These are phyloP conservation scores for Cyberlindnera mrakii DNA, from an alignment of 805 yeast species.

Conservation along the genomic window DNA sequence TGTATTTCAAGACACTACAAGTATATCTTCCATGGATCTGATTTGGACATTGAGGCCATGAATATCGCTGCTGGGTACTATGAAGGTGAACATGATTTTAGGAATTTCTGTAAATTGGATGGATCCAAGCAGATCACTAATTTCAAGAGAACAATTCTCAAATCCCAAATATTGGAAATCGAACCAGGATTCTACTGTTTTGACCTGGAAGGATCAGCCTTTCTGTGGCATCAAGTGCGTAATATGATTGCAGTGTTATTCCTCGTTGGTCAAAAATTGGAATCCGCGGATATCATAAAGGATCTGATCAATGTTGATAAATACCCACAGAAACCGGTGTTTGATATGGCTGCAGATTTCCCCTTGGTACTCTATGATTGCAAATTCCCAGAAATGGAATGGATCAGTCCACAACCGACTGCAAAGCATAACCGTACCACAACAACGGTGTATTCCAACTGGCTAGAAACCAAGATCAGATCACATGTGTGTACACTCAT, in stretches of 20 bases:
- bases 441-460: conserved; percentile 40
- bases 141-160: conserved; percentile 56
- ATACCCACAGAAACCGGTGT: conserved; percentile 66
- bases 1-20: conserved; percentile 83
- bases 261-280: conserved; percentile 73
- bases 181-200: conserved; percentile 51
- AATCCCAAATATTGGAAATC: conserved; percentile 39
- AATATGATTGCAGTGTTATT: conserved; percentile 87
- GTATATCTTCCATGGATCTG: conserved; percentile 58
- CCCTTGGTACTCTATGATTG: conserved; percentile 89
- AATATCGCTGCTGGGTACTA: conserved; percentile 53
- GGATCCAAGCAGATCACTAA: conserved; percentile 89
- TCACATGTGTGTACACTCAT: conserved; percentile 37
- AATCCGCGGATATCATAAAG: conserved; percentile 49
- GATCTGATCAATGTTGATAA: conserved; percentile 52
- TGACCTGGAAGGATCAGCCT: conserved; percentile 82
- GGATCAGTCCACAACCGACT: conserved; percentile 37
- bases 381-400: conserved; percentile 59
- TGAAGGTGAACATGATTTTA: conserved; percentile 79
- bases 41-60: conserved; percentile 64
- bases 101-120: conserved; percentile 92
- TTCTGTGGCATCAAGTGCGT: conserved; percentile 96
- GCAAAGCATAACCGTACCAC: conserved; percentile 36
- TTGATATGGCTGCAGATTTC: conserved; percentile 83
- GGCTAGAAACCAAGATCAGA: conserved; percentile 54